Evolutionary conservation across 257 asterid genomes (phyloP), one percentile per base, ranked within the genome.

Genomic region (Eustoma russellianum): DNA sequence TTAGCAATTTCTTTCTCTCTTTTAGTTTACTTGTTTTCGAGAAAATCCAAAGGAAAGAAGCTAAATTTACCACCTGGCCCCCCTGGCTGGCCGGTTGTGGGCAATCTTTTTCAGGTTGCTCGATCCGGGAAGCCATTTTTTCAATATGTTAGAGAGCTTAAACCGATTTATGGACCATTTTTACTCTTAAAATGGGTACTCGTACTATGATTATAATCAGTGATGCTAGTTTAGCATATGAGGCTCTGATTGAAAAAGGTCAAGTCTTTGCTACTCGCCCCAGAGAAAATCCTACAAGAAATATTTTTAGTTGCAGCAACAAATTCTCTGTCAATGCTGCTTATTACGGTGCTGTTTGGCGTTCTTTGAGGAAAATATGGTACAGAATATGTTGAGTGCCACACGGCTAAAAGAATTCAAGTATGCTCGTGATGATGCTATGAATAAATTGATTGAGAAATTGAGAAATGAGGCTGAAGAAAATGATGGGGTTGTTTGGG

Each of bases 291-390:
- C 94, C 94, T 19, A 91, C 98, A 0, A 48, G 95, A 33, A 68
- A 79, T 3, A 79, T 91, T 41, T 91, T 87, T 75, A 87, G 98
- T 58, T 87, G 94, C 72, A n/a, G n/a, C n/a, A 66, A 91, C 41
- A 87, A 91, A 59, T 86, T 91, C 66, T 80, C 96, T 1, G 92
- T 91, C 13, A 91, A 91, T 59, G 92, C 98, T 12, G 79, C 95
- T 9, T 41, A 68, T 15, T 70, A 87, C 68, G 98, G 96, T 38
- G 83, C 92, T 4, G 81, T 82, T 34, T 91, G 96, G 98, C 68
- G 98, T 43, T 91, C 98, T 3, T 50, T 91, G 72, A 57, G 96
- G 64, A 77, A 79, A 91, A 91, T 74, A 80, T 91, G 96, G 98
- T 91, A 15, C 98, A 91, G 74, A 82, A 87, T 66, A 65, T 65